phyloP scores from a whole-genome alignment of 2,329 filamentous ascomycete species.

The Pseudopyricularia cyperi region DNA sequence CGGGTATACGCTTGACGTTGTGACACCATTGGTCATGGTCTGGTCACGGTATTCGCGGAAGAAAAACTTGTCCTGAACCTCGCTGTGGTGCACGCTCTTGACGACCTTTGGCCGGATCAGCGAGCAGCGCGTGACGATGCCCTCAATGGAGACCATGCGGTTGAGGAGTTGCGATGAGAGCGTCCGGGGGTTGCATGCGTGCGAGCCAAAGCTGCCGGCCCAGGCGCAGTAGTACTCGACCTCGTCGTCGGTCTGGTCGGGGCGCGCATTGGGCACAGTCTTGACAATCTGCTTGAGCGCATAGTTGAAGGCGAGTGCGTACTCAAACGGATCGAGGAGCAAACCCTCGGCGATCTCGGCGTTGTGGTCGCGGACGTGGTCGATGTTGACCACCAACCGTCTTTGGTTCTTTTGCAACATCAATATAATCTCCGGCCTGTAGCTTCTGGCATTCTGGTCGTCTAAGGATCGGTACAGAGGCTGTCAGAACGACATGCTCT shows the following conservation, averaged over 20 bases:
- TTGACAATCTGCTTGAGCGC: constrained; percentile 82
- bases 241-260: constrained; percentile 65
- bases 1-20: constrained; percentile 85
- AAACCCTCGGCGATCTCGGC: constrained; percentile 66
- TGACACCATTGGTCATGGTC: constrained; percentile 88
- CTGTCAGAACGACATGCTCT: background rate
- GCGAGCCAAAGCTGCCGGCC: constrained; percentile 89
- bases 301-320: constrained; percentile 73
- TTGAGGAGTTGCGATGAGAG: constrained; percentile 83
- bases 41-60: constrained; percentile 89
- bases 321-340: constrained; percentile 79
- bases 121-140: constrained; percentile 93
- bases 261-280: constrained; percentile 61
- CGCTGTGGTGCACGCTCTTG: constrained; percentile 94
- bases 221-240: constrained; percentile 94
- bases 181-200: constrained; percentile 87
- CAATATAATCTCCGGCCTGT: constrained; percentile 75
- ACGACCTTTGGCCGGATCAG: constrained; percentile 95
- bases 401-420: constrained; percentile 58
- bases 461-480: constrained; percentile 18
- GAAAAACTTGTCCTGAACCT: constrained; percentile 73
- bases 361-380: constrained; percentile 84
- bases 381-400: constrained; percentile 61
- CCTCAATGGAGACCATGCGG: constrained; percentile 92
- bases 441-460: constrained; percentile 51